phyloP scores from a whole-genome alignment of 352 stramenopile genomes.

The Lagenidium giganteum region DNA sequence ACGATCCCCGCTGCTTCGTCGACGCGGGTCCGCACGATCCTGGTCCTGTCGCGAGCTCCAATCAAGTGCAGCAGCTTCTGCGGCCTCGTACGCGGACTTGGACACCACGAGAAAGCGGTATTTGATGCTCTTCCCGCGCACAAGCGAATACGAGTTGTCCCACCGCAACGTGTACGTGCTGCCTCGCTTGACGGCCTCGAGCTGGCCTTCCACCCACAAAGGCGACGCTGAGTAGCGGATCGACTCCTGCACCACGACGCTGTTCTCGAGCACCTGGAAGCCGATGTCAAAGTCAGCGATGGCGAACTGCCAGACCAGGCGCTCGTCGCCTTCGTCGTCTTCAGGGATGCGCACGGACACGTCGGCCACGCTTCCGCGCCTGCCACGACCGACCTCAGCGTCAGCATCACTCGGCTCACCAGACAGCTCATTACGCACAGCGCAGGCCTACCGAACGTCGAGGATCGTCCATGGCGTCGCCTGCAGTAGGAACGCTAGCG shows the following conservation, averaged over 20 bases:
- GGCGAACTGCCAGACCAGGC: conserved; percentile 46
- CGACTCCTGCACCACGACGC: conserved; percentile 19
- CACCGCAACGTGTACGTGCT: conserved; percentile 54
- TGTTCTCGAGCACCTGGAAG: conserved; percentile 57
- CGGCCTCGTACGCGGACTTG: conserved; percentile 28
- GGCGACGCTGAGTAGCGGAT: conserved; percentile 28
- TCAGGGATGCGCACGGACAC: conserved; percentile 28
- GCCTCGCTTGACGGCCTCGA: conserved; percentile 23
- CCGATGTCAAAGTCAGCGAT: conserved; percentile 55
- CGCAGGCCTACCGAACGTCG: conserved; percentile 25
- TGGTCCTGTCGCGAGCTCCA: conserved; percentile 22
- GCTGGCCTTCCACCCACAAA: conserved; percentile 27
- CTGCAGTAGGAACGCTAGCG: conserved; percentile 49
- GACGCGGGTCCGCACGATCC: conserved; percentile 1
- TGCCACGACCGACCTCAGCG: conserved; percentile 8
- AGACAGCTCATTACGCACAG: neutral
- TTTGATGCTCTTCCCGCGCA: conserved; percentile 56
- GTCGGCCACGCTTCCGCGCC: conserved; percentile 44
- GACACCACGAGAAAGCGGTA: conserved; percentile 54
- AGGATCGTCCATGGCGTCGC: conserved; percentile 40
- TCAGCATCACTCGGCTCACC: neutral
- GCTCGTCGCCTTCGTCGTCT: conserved; percentile 13
- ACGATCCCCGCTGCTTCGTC: conserved; percentile 14
- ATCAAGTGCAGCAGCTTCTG: conserved; percentile 45
- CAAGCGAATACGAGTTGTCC: conserved; percentile 76